Evolutionary conservation across 352 stramenopile species (phyloP), one percentile per base, ranked within the genome.

Genomic region (Phytophthora cactorum): DNA sequence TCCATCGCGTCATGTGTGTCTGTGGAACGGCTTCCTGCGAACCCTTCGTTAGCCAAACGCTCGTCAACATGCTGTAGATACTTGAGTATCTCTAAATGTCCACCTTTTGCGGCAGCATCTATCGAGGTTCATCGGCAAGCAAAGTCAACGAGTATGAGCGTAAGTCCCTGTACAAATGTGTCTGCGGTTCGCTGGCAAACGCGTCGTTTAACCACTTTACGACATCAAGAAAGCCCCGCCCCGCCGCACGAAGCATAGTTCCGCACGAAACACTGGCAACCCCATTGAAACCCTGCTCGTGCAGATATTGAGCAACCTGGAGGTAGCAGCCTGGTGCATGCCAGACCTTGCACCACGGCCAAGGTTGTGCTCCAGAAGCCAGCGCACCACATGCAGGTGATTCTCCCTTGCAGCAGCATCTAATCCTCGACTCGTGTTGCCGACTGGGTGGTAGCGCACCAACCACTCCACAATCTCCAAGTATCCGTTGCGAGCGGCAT

Each of bases 401-500:
- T 70, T 67, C 8, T 55, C 68, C 7, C 59, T 70, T 15, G 65
- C 64, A 6, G 70, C 66, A 47, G 68, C 53, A 66, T 78, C 66
- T 5, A 75, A 52, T 22, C 61, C 70, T 49, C 70, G 70, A 57
- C 60, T 78, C n/a, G 66, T 55, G 43, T 78, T 78, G 22, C 66
- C 70, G 10, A 75, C 70, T 38, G 66, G 66, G 28, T 69, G 61
- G 15, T 66, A 68, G 14, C 70, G 66, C 43, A 68, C 44, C 34
- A 78, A 53, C 67, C 71, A 79, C 38, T 76, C 53, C 6, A 83
- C 72, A 43, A 83, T 63, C n/a, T 79, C 72, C 31, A 83, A 41
- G 34, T 71, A 63, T 3, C 75, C 75, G 43, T 75, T 74, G 25
- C 69, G 63, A 39, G 75, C 75, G 36, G 75, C 73, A 34, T 77